phyloP scores from a whole-genome alignment of 108 stramenopile genomes.

The Bacterosira constricta region DNA sequence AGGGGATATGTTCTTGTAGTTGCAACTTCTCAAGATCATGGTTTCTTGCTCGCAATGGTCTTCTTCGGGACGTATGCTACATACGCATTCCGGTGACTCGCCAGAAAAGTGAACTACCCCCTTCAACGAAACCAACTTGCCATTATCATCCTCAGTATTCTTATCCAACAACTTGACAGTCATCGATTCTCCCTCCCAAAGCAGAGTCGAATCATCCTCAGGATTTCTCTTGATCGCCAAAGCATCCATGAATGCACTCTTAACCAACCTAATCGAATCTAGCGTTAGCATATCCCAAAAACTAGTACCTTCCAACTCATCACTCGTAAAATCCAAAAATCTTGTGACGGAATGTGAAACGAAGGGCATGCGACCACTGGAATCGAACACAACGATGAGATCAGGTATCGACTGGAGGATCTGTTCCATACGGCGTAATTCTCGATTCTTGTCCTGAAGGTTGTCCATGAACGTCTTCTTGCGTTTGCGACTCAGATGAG shows the following conservation, averaged over 20 bases:
- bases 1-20: too few relatives aligned
- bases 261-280: slow-evolving; percentile 75
- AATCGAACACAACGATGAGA: slow-evolving; percentile 86
- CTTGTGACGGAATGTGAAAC: slow-evolving; percentile 68
- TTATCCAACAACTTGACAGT: slow-evolving; percentile 64
- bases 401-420: slow-evolving; percentile 84
- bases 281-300: slow-evolving; percentile 79
- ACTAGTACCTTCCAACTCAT: slow-evolving; percentile 68
- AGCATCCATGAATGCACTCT: slow-evolving; percentile 89
- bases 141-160: slow-evolving; percentile 27
- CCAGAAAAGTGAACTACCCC: slow-evolving; percentile 85
- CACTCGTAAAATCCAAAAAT: slow-evolving; percentile 53
- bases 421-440: slow-evolving; percentile 78
- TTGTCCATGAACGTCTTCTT: slow-evolving; percentile 96
- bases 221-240: slow-evolving; percentile 65
- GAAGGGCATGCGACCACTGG: slow-evolving; percentile 74
- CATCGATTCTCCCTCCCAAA: slow-evolving; percentile 71
- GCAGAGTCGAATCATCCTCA: slow-evolving; percentile 64
- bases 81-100: slow-evolving; percentile 84
- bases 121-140: slow-evolving; percentile 46
- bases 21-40: too few relatives aligned
- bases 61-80: slow-evolving; percentile 72
- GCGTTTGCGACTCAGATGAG: slow-evolving; percentile 90
- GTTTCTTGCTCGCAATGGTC: too few relatives aligned
- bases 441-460: slow-evolving; percentile 84